Evolutionary conservation across 2,329 filamentous ascomycete genomes (phyloP), one percentile per base, ranked within the genome.

Genomic region (Hypoxylon sp.): DNA sequence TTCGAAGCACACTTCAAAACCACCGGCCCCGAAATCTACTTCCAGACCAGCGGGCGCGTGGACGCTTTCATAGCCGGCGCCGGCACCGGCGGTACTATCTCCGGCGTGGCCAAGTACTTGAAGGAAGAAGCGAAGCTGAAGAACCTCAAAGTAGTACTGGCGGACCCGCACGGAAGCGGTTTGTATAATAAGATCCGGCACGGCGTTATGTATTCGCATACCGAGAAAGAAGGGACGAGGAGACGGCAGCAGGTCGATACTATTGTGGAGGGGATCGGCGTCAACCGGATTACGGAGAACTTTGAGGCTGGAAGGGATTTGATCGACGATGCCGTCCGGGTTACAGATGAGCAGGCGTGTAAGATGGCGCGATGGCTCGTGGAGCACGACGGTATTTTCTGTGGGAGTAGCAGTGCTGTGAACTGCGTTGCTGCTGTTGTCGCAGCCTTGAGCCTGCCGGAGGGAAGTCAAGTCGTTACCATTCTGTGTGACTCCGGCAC

Each of bases 331-430:
- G 95, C 96, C 2, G 89, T 98, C 37, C 88, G 90, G 63, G 93
- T 99, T 12, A 92, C 88, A 2, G 96, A 99, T 78, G 87, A 89
- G 52, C 94, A 99, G 82, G 96, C 96, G 11, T 89, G 92, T 77
- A 86, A 85, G 58, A 99, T 99, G 96, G 96, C 95, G n/a, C 85
- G 93, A 68, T 98, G 94, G 93, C 81, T 99, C 41, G 95, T 97
- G 7, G 94, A 98, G 80, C 91, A 94, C 69, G 96, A 99, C 78
- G 96, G 96, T 6, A 90, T 99, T 56, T 99, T 99, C 74, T 85
- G 94, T 41, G 96, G 96, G 7, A 97, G 94, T 77, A 97, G 93
- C 77, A 97, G 92, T 78, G 91, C 94, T n/a, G 95, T 99, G 55
- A 99, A 99, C 78, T 97, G 94, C 84, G 91, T 92, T 43, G 93